A percentile compares a stretch with the other conserved stretches of the same genome.
Evolutionary conservation across 345 rosid species (phyloP).

Genomic region (Citrus reticulata): DNA sequence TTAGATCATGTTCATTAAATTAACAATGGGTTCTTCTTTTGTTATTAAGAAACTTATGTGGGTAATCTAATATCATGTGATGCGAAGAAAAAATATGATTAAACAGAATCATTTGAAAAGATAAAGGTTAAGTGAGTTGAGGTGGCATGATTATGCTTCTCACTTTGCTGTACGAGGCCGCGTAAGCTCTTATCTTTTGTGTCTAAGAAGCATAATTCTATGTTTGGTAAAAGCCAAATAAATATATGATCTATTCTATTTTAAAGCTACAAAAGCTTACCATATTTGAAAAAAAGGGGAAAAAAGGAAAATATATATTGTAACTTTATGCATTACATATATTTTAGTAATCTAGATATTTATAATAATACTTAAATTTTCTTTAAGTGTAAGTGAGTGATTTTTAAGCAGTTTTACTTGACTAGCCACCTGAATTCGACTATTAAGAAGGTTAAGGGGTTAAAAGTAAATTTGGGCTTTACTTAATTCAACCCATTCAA

Average conservation of each 20-base stretch:
- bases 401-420: too few relatives aligned
- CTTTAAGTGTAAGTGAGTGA: too few relatives aligned
- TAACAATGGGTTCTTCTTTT: not conserved
- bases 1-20: too few relatives aligned
- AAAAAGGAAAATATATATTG: too few relatives aligned
- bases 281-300: too few relatives aligned
- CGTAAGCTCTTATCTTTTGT: constrained; percentile 8
- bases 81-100: not conserved
- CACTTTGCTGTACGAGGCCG: constrained; percentile 1
- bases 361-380: too few relatives aligned
- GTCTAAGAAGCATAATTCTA: not conserved
- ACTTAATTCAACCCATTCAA: too few relatives aligned
- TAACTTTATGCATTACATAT: too few relatives aligned
- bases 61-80: constrained; percentile 1
- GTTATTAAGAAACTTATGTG: not conserved
- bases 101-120: constrained; percentile 11
- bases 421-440: rapidly evolving
- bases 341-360: too few relatives aligned
- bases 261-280: not conserved
- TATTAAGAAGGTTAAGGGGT: too few relatives aligned
- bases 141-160: constrained; percentile 19
- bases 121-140: constrained; percentile 10
- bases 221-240: too few relatives aligned
- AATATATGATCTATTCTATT: not conserved
- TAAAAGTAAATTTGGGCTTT: too few relatives aligned